phyloP scores from a whole-genome alignment of 2,329 filamentous ascomycete genomes.

The Ascochyta lentis region DNA sequence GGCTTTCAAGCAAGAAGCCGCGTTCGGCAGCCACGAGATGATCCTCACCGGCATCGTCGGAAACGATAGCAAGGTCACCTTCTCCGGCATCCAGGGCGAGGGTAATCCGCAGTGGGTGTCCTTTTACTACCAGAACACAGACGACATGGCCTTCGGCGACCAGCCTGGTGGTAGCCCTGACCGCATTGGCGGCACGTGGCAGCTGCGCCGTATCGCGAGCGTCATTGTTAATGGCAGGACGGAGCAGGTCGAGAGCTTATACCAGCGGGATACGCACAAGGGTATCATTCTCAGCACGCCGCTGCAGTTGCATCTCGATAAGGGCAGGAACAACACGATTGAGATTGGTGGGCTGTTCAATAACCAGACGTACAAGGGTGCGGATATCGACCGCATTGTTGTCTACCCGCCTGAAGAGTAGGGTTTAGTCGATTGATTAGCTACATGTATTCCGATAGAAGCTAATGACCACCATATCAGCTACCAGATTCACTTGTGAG shows the following conservation, averaged over 20 bases:
- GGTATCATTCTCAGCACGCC: constrained; percentile 66
- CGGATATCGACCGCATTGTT: constrained; percentile 65
- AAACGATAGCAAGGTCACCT: constrained; percentile 62
- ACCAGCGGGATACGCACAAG: constrained; percentile 65
- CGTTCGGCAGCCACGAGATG: constrained; percentile 56
- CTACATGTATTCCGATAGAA: no score
- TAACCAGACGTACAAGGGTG: constrained; percentile 63
- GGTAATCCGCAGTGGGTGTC: constrained; percentile 64
- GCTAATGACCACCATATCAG: no score
- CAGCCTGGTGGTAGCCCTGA: constrained; percentile 63
- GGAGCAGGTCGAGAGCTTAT: constrained; percentile 58
- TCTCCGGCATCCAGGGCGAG: constrained; percentile 56
- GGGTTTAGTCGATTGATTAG: neutral
- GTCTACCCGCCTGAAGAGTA: constrained; percentile 63
- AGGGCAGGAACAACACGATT: constrained; percentile 65
- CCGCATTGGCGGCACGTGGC: constrained; percentile 66
- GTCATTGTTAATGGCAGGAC: constrained; percentile 64
- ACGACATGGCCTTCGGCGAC: constrained; percentile 66
- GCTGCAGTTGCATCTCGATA: constrained; percentile 60
- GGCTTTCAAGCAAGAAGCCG: constrained; percentile 64
- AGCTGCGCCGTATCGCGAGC: constrained; percentile 65
- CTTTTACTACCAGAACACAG: constrained; percentile 66
- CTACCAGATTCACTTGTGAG: no score
- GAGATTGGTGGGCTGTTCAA: constrained; percentile 65
- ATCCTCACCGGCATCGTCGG: constrained; percentile 62